Conservation (phyloP, 1,139 yeast species). For the Hyphopichia pseudoburtonii region DNA sequence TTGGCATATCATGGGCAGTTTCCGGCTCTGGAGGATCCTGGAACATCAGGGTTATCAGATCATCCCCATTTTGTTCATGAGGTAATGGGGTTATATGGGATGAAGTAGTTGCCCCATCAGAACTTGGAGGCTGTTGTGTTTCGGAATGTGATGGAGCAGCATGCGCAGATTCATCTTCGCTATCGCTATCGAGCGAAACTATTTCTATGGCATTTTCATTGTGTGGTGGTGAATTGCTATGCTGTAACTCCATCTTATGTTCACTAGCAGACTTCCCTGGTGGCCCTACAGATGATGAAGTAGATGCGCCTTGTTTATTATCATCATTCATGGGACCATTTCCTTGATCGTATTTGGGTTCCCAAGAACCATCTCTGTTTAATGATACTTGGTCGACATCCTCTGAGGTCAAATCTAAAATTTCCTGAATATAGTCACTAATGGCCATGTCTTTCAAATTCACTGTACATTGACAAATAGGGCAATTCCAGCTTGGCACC, state of each 20-base stretch:
- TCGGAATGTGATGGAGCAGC: too few relatives aligned
- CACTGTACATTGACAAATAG: conserved; percentile 52
- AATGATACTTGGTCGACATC: conserved; percentile 57
- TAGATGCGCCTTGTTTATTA: conserved; percentile 6
- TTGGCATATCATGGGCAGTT: too few relatives aligned
- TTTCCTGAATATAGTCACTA: conserved; percentile 59
- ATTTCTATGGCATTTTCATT: conserved; percentile 16
- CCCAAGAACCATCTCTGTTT: conserved; percentile 61
- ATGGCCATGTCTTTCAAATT: conserved; percentile 54
- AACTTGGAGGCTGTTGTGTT: too few relatives aligned
- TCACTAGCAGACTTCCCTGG: too few relatives aligned
- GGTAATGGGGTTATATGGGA: too few relatives aligned
- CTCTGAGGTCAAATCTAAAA: conserved; percentile 42
- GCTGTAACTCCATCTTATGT: too few relatives aligned
- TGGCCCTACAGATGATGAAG: conserved; percentile 1
- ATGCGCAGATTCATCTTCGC: conserved; percentile 20
- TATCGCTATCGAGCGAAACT: conserved; percentile 28
- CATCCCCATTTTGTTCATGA: too few relatives aligned
- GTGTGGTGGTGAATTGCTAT: not conserved
- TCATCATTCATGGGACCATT: too few relatives aligned
- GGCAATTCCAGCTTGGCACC: conserved; percentile 68
- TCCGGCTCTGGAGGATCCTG: too few relatives aligned
- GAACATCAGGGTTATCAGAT: too few relatives aligned
- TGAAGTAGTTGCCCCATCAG: too few relatives aligned
- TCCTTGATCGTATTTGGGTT: conserved; percentile 10